Conservation (phyloP, 1,284 basidiomycete genomes). For the Sporisorium graminicola region DNA sequence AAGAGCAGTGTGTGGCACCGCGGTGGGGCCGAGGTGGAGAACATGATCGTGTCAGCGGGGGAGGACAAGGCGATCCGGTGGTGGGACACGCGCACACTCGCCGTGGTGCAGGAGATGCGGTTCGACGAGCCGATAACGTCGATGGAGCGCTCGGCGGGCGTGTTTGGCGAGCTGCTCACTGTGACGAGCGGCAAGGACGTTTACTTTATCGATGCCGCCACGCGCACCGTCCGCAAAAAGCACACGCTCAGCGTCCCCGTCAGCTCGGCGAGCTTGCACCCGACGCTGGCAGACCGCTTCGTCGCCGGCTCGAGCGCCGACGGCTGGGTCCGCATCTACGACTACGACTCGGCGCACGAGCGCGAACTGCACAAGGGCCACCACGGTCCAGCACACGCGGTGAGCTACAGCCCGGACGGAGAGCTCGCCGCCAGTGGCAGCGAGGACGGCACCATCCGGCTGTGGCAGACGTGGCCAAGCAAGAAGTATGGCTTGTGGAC, state of each 20-base stretch:
- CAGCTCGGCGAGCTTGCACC: constrained; percentile 92
- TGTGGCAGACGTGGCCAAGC: constrained; percentile 95
- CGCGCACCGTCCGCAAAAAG: constrained; percentile 43
- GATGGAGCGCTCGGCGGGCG: constrained; percentile 83
- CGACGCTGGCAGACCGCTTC: constrained; percentile 86
- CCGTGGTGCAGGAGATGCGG: constrained; percentile 78
- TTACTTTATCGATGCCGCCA: constrained; percentile 76
- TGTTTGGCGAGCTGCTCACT: constrained; percentile 85
- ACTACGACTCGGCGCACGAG: constrained; percentile 85
- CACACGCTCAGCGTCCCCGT: constrained; percentile 73
- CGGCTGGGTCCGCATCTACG: constrained; percentile 96
- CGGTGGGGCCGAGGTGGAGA: constrained; percentile 74
- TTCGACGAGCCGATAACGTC: constrained; percentile 87
- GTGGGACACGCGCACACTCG: constrained; percentile 91
- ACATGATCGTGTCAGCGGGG: constrained; percentile 82
- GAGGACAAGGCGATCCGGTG: constrained; percentile 91
- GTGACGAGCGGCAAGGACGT: constrained; percentile 92
- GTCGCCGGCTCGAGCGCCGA: constrained; percentile 90
- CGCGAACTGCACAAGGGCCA: constrained; percentile 94
- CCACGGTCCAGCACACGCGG: constrained; percentile 94
- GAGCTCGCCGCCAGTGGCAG: constrained; percentile 97
- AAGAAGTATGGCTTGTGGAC: constrained; percentile 91
- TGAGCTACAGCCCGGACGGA: constrained; percentile 95
- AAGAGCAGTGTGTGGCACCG: constrained; percentile 91
- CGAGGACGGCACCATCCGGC: constrained; percentile 84